These are phyloP conservation scores for Fusarium buxicola DNA, from an alignment of 2,329 filamentous ascomycete genomes.

Conservation along the genomic window DNA sequence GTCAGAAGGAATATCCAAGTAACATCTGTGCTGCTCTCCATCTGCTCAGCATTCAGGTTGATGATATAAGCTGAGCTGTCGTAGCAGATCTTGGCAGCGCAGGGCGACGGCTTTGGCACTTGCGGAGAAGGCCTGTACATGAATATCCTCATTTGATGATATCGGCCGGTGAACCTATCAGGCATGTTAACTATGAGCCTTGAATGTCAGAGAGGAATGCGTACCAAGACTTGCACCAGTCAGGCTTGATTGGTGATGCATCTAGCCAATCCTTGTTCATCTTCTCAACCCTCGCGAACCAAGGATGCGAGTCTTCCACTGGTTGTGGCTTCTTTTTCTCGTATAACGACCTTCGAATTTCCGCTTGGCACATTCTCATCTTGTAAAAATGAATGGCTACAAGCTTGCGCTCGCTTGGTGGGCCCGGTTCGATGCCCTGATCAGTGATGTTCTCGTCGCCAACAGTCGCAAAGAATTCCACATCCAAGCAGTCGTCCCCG, in stretches of 20 bases:
- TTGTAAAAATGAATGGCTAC: slow-evolving; percentile 94
- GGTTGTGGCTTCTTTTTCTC: slow-evolving; percentile 84
- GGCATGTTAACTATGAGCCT: slow-evolving; percentile 19
- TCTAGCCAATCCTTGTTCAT: slow-evolving; percentile 86
- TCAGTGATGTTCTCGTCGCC: slow-evolving; percentile 86
- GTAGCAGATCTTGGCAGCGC: slow-evolving; percentile 85
- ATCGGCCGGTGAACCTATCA: slow-evolving; percentile 72
- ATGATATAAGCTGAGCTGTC: slow-evolving; percentile 87
- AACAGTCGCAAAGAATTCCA: slow-evolving; percentile 84
- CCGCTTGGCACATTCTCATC: slow-evolving; percentile 87
- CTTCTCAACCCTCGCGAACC: slow-evolving; percentile 83
- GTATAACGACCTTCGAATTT: slow-evolving; percentile 88
- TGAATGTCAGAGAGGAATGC: slow-evolving; percentile 45
- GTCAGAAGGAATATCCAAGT: slow-evolving; percentile 94
- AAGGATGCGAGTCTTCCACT: slow-evolving; percentile 82
- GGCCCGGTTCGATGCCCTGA: slow-evolving; percentile 78
- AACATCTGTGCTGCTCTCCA: slow-evolving; percentile 80
- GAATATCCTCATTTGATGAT: slow-evolving; percentile 89
- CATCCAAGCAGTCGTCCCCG: slow-evolving; percentile 83
- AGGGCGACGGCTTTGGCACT: slow-evolving; percentile 82
- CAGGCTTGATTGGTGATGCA: slow-evolving; percentile 75
- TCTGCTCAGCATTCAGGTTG: slow-evolving; percentile 81
- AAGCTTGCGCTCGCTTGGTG: slow-evolving; percentile 83
- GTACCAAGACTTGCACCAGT: slow-evolving; percentile 84
- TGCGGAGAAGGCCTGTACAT: slow-evolving; percentile 93